Evolutionary conservation across 1,139 yeast genomes (phyloP), one percentile per base, ranked within the genome.

Genomic region (Debaryomyces sp.): DNA sequence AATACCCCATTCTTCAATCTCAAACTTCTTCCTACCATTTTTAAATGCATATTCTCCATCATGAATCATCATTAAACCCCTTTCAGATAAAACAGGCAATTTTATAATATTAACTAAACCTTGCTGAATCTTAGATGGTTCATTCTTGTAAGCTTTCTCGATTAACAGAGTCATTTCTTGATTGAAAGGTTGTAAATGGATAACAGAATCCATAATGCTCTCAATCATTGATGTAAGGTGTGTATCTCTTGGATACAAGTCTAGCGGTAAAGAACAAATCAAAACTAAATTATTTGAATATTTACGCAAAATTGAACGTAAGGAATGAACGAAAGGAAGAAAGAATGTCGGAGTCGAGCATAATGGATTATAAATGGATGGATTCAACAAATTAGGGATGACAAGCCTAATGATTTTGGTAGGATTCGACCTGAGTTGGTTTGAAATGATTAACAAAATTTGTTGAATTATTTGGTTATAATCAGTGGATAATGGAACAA

Each of bases 1-100:
- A 42, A 94, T 94, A 22, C 96, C 89, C 96, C 97, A 92, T 60
- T 85, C 89, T 55, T 88, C 92, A 50, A 92, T 87, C 60, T 88
- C 96, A 63, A 94, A 90, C 60, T 80, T 84, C 67, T 85, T 84
- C 53, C 88, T 78, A 12, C 96, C 94, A 53, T 90, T 90, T 61
- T 87, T 85, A 69, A 92, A 94, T 3, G 96, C 92, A 66, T 81
- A 86, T 67, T 92, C 97, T 47, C 89, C 87, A 49, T 76, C 75
- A 49, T 84, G 82, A 1, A 83, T 79, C 57, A 82, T 81, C 97
- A 91, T 92, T 57, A 82, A 75, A 0, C 99, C 98, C 40, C 82
- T 67, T 41, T 87, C 94, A 43, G 91, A 83, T 39, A 89, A 68
- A 2, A 81, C 74, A 0, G 97, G 96, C 10, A 91, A 62, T 58